Conservation (phyloP, 129 eudicot genomes). For the Artemisia annua region DNA sequence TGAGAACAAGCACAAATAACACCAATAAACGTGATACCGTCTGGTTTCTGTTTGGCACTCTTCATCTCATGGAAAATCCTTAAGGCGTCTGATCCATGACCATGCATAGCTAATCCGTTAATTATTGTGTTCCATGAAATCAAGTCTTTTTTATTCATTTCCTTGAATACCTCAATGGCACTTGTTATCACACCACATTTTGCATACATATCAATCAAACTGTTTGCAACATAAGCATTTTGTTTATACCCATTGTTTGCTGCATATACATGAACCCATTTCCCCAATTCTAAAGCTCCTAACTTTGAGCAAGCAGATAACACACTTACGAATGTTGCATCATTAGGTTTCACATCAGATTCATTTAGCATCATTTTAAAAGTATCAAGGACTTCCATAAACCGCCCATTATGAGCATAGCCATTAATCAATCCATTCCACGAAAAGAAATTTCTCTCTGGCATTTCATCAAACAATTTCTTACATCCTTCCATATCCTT, state of each 20-base stretch:
- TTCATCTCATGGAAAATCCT: constrained; percentile 56
- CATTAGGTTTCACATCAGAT: constrained; percentile 58
- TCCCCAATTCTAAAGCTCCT: constrained; percentile 80
- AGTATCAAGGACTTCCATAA: constrained; percentile 50
- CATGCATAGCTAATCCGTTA: constrained; percentile 73
- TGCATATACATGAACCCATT: constrained; percentile 65
- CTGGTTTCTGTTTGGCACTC: constrained; percentile 50
- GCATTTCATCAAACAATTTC: constrained; percentile 60
- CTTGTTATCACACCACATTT: constrained; percentile 68
- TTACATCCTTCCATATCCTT: constrained; percentile 61
- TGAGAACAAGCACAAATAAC: constrained; percentile 79
- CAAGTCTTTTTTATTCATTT: constrained; percentile 52
- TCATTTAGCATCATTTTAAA: constrained; percentile 65
- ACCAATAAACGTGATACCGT: constrained; percentile 66
- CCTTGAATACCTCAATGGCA: constrained; percentile 51
- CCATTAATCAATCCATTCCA: constrained; percentile 82
- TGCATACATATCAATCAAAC: constrained; percentile 78
- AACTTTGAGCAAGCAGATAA: constrained; percentile 72
- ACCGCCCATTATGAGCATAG: constrained; percentile 48
- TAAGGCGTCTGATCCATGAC: constrained; percentile 63
- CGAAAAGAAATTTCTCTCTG: constrained; percentile 62
- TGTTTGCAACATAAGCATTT: constrained; percentile 55
- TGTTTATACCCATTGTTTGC: constrained; percentile 47
- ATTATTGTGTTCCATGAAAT: constrained; percentile 81
- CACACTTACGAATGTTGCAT: constrained; percentile 66